Conservation (phyloP, 2,329 filamentous ascomycete species). For the Zymoseptoria brevis region DNA sequence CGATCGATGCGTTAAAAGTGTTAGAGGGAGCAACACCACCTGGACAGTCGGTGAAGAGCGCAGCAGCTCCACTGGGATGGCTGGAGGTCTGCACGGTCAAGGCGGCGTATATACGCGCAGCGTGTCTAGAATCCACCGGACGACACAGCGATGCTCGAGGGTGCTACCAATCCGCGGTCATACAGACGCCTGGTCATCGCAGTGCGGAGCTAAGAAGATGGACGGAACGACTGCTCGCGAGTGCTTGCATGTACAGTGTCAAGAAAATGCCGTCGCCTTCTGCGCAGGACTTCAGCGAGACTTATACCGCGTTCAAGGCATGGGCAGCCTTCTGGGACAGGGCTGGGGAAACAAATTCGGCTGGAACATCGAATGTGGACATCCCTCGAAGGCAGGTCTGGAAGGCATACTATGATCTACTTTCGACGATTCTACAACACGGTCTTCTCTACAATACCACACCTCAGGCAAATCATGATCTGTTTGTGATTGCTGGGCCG, state of each 20-base stretch:
- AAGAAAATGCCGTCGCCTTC: slow-evolving; percentile 18
- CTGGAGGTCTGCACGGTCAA: slow-evolving; percentile 60
- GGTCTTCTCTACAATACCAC: slow-evolving; percentile 48
- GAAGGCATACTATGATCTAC: slow-evolving; percentile 73
- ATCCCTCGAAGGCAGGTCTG: slow-evolving; percentile 58
- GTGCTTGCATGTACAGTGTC: slow-evolving; percentile 24
- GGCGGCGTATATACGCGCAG: slow-evolving; percentile 22
- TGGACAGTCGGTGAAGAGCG: slow-evolving; percentile 1
- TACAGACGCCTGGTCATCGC: slow-evolving; percentile 22
- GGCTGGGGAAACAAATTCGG: slow-evolving; percentile 6
- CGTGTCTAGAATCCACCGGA: slow-evolving; percentile 22
- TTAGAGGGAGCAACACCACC: slow-evolving; percentile 28
- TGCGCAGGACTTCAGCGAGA: slow-evolving; percentile 15
- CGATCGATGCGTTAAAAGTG: slow-evolving; percentile 48
- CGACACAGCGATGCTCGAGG: slow-evolving; percentile 17
- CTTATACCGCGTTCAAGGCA: slow-evolving; percentile 41
- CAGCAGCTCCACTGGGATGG: slow-evolving; percentile 49
- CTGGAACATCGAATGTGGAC: slow-evolving; percentile 35
- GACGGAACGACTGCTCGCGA: slow-evolving; percentile 27
- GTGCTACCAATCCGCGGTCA: slow-evolving; percentile 16
- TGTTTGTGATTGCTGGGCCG: slow-evolving; percentile 23
- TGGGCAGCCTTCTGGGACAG: slow-evolving; percentile 62
- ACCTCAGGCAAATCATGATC: slow-evolving; percentile 30
- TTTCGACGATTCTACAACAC: slow-evolving; percentile 67
- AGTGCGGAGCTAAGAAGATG: slow-evolving; percentile 26